phyloP scores from a whole-genome alignment of 441 rosid genomes.

The Pelargonium australe region DNA sequence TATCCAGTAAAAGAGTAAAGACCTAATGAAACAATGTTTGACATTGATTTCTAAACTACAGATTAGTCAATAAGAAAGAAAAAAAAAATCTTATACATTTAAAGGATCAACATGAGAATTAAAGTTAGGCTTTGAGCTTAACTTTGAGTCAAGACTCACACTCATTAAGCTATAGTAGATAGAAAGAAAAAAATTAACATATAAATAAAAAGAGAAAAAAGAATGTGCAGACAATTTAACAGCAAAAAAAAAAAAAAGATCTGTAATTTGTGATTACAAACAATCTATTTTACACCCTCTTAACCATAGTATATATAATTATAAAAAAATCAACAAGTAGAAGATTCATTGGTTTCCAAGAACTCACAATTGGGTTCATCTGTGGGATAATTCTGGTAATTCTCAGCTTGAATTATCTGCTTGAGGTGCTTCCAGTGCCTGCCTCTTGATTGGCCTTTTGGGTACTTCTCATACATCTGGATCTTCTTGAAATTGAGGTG shows the following conservation, averaged over 20 bases:
- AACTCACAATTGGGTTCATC: slow-evolving; percentile 60
- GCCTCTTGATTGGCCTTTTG: slow-evolving; percentile 77
- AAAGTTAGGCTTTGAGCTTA: background rate
- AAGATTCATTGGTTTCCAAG: background rate
- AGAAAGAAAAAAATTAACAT: too few relatives aligned
- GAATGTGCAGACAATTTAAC: background rate
- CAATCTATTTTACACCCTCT: too few relatives aligned
- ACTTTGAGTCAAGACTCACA: too few relatives aligned
- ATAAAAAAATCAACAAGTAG: background rate
- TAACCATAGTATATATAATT: background rate
- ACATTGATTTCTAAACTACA: background rate
- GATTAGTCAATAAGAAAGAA: background rate
- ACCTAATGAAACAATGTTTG: background rate
- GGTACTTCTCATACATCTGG: slow-evolving; percentile 72
- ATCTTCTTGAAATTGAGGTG: slow-evolving; percentile 66
- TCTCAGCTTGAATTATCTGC: slow-evolving; percentile 91
- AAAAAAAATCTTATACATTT: background rate
- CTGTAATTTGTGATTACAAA: background rate
- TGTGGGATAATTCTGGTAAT: slow-evolving; percentile 47
- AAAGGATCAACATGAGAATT: background rate
- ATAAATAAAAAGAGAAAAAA: too few relatives aligned
- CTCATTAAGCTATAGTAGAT: too few relatives aligned
- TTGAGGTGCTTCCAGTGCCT: slow-evolving; percentile 93
- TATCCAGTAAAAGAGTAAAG: slow-evolving; percentile 7
- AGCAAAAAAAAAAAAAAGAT: background rate